Evolutionary conservation across 2,329 filamentous ascomycete species (phyloP).

Genomic region (Metarhizium humberi): DNA sequence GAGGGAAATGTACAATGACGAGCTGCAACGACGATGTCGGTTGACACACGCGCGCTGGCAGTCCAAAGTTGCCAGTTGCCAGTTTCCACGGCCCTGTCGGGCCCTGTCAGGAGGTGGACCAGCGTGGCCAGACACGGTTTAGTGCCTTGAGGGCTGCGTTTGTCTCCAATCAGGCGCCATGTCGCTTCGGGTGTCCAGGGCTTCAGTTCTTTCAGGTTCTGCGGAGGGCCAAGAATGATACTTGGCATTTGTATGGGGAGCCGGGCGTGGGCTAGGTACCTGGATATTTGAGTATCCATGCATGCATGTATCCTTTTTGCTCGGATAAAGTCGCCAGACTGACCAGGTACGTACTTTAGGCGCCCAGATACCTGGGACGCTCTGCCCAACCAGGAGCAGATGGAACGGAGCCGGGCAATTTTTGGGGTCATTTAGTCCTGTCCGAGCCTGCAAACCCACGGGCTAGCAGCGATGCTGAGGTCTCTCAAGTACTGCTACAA

Average conservation of each 20-base stretch:
- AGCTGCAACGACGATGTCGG: not conserved
- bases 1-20: not conserved
- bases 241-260: too few species aligned
- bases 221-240: too few species aligned
- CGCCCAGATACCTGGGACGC: not conserved
- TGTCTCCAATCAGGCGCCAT: not conserved
- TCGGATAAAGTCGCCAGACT: not conserved
- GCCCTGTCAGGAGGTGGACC: not conserved
- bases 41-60: too few species aligned
- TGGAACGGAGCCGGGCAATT: constrained; percentile 4
- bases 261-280: too few species aligned
- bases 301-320: not conserved
- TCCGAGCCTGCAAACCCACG: not conserved
- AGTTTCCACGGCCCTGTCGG: not conserved
- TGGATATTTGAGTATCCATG: not conserved
- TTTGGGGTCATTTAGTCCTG: not conserved
- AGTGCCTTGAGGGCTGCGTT: not conserved
- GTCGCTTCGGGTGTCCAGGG: not conserved
- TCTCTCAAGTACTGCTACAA: not conserved
- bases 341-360: not conserved
- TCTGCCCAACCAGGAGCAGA: not conserved
- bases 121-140: not conserved
- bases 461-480: not conserved
- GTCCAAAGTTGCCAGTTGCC: not conserved
- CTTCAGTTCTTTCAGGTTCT: too few species aligned